Evolutionary conservation across 1,284 basidiomycete species (phyloP), one percentile per base, ranked within the genome.

Genomic region (Tremellales sp.): DNA sequence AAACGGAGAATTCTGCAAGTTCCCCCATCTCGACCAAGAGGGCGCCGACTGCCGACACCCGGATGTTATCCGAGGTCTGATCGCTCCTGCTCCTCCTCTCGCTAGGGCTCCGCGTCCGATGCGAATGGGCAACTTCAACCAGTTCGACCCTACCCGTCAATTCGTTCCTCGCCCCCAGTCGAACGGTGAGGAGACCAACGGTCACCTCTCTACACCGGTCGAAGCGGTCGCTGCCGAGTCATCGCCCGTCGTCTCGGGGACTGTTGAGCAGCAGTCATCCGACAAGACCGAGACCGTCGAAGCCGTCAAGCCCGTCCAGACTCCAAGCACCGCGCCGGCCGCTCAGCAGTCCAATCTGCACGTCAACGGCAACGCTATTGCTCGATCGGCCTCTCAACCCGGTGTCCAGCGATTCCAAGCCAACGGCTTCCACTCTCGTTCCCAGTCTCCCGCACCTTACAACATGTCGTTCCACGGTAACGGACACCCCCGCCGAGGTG

Each of bases 1-100:
- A 50, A 74, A 73, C 53, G 69, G 68, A 27, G 70, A 73, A 44
- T 70, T 64, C 58, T 74, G 72, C 62, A 74, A 72, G 57, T 74
- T 74, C 64, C 72, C 72, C 29, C 72, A 74, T 52, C 51, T 74
- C 19, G 65, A 70, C 48, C 56, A 65, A 21, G 65, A 71, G 42
- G 71, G 71, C 36, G 70, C 66, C 47, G 72, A 74, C 49, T 57
- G 57, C 40, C 65, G 72, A 40, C 68, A 74, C 58, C 72, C 72
- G 6, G 72, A 74, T 36, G 67, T 74, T 13, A 60, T 74, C 44
- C 58, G 64, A 22, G 72, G 72, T 26, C 49, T 67, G 25, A 58
- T 74, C 15, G 53, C 70, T 11, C 67, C 72, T 13, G 51, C 64
- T 26, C 67, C 70, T 2, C 56, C 67, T 13, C 49, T 63, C 21